phyloP scores from a whole-genome alignment of 2,329 filamentous ascomycete species.

The Teratosphaeria viscida region DNA sequence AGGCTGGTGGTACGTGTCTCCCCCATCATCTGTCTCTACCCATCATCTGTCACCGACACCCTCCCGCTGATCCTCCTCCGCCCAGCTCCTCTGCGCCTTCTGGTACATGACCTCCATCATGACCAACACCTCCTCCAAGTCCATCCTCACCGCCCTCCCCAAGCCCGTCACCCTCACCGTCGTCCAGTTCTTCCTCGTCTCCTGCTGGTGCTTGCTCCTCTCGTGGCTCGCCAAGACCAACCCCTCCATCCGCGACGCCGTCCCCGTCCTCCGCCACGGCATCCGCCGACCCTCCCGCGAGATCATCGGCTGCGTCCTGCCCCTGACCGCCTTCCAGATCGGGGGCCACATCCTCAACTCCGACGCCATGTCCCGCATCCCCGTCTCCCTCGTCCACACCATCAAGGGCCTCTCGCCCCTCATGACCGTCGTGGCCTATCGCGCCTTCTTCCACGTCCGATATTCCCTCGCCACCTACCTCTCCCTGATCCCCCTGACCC shows the following conservation, averaged over 20 bases:
- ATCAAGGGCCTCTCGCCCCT: slow-evolving; percentile 95
- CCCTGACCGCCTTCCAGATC: slow-evolving; percentile 84
- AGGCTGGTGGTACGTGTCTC: slow-evolving; percentile 64
- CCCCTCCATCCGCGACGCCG: slow-evolving; percentile 55
- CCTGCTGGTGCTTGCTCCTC: slow-evolving; percentile 71
- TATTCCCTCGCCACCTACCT: slow-evolving; percentile 82
- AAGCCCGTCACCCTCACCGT: slow-evolving; percentile 87
- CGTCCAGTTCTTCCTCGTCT: slow-evolving; percentile 88
- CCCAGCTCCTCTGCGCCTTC: slow-evolving; percentile 67
- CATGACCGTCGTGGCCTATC: slow-evolving; percentile 89
- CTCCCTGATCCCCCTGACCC: slow-evolving; percentile 63
- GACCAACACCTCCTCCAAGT: slow-evolving; percentile 96
- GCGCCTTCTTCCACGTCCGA: slow-evolving; percentile 75
- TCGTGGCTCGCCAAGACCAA: slow-evolving; percentile 66
- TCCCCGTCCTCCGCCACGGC: slow-evolving; percentile 74
- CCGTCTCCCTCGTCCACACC: slow-evolving; percentile 92
- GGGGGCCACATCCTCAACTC: slow-evolving; percentile 88
- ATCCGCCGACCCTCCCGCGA: slow-evolving; percentile 72
- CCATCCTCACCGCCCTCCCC: slow-evolving; percentile 82
- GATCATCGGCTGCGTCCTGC: slow-evolving; percentile 78
- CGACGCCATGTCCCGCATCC: slow-evolving; percentile 86
- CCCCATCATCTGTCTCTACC: background rate
- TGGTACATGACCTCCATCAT: slow-evolving; percentile 96
- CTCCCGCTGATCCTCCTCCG: slow-evolving; percentile 19
- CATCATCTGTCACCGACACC: background rate